A percentile compares a stretch with the other conserved stretches of the same genome.
Conservation (phyloP, 139 green algal species). For the Pleodorina starrii region DNA sequence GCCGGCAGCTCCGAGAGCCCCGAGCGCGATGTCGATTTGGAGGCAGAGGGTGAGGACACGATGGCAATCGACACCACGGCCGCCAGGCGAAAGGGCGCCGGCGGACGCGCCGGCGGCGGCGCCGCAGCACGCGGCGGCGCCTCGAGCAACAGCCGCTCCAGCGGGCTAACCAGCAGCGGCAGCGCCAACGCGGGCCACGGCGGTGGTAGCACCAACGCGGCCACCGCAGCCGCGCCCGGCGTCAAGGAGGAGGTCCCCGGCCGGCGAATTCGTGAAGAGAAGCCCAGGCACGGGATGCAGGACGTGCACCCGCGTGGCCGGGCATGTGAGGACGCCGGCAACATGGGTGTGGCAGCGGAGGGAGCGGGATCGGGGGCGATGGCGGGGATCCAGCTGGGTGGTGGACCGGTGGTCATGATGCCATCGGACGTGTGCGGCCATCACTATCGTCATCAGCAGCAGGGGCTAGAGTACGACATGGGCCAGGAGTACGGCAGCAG, state of each 20-base stretch:
- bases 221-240: background rate
- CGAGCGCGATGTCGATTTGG: background rate
- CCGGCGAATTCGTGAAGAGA: background rate
- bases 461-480: background rate
- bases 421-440: background rate
- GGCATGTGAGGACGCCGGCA: background rate
- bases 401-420: background rate
- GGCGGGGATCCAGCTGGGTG: too few species aligned
- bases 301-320: background rate
- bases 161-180: background rate
- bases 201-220: background rate
- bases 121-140: background rate
- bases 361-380: background rate
- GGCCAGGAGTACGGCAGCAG: background rate
- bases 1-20: slow-evolving; percentile 9
- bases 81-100: background rate
- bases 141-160: background rate
- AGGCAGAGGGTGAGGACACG: background rate
- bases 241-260: background rate
- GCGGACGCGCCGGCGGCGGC: background rate
- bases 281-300: background rate
- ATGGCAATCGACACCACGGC: background rate
- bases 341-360: background rate
- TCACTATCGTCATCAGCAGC: background rate
- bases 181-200: background rate